A percentile compares a stretch with the other conserved stretches of the same genome.
Evolutionary conservation across 768 basidiomycete species (phyloP).

Genomic region (Rhizopogon rudus): DNA sequence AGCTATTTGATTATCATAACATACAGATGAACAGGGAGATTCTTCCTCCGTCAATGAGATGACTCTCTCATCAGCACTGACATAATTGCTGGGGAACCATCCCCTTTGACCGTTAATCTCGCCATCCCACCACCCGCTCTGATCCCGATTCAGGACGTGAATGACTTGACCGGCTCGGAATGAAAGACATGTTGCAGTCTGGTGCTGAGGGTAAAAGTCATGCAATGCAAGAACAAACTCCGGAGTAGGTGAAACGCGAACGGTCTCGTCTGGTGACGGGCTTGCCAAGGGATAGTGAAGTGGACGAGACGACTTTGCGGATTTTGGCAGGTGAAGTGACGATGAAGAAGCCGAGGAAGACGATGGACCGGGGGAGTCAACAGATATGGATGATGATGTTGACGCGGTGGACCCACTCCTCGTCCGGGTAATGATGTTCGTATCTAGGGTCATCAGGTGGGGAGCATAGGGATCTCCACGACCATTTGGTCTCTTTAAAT

Average conservation of each 20-base stretch:
- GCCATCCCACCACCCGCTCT: constrained; percentile 98
- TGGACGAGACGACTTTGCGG: constrained; percentile 22
- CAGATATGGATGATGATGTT: constrained; percentile 49
- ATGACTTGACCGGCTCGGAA: constrained; percentile 92
- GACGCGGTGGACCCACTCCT: constrained; percentile 56
- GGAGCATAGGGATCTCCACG: constrained; percentile 25
- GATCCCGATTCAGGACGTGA: constrained; percentile 81
- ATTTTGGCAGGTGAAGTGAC: constrained; percentile 38
- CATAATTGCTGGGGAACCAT: constrained; percentile 99
- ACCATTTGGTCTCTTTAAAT: constrained; percentile 26
- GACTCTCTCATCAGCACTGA: constrained; percentile 55
- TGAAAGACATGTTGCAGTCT: constrained; percentile 74
- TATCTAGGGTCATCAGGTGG: background rate
- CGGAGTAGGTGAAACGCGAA: constrained; percentile 33
- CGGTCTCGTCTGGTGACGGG: constrained; percentile 45
- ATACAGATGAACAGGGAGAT: constrained; percentile 38
- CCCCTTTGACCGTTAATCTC: constrained; percentile 85
- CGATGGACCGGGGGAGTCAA: constrained; percentile 48
- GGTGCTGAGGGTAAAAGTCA: constrained; percentile 73
- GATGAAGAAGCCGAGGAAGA: constrained; percentile 51
- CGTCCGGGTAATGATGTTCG: constrained; percentile 22
- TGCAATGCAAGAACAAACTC: constrained; percentile 92
- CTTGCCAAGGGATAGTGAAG: constrained; percentile 20
- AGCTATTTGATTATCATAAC: constrained; percentile 15
- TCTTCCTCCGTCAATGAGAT: constrained; percentile 55